Evolutionary conservation across 2,329 filamentous ascomycete species (phyloP).

Genomic region (Myriosclerotinia scirpicola): DNA sequence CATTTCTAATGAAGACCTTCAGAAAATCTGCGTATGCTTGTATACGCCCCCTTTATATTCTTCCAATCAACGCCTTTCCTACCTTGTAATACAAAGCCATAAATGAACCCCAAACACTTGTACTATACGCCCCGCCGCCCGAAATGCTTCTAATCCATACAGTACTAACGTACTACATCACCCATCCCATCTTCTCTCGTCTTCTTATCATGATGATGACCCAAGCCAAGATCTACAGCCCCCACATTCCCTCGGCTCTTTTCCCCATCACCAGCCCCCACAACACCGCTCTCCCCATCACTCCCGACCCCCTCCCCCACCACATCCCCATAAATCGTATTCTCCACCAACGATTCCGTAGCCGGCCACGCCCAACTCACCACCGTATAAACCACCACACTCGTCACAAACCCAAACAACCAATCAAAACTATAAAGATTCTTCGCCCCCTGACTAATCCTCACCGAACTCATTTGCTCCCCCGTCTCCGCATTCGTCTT

Average conservation of each 20-base stretch:
- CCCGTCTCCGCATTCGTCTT: constrained; percentile 5
- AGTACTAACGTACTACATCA: neutral
- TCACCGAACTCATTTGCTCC: constrained; percentile 22
- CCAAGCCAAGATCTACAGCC: constrained; percentile 24
- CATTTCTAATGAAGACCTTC: neutral
- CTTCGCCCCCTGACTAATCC: constrained; percentile 47
- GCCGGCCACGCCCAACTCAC: constrained; percentile 52
- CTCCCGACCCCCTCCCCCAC: constrained; percentile 19
- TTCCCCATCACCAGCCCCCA: neutral
- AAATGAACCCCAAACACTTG: neutral
- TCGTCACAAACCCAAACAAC: constrained; percentile 59
- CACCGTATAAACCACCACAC: constrained; percentile 55
- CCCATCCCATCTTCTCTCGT: neutral
- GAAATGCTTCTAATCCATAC: neutral
- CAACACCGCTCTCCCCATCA: neutral
- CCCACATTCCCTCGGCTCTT: constrained; percentile 30
- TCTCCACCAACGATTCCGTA: constrained; percentile 48
- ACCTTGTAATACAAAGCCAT: neutral
- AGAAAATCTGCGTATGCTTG: neutral
- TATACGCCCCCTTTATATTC: neutral
- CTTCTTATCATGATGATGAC: neutral
- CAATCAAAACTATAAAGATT: constrained; percentile 66
- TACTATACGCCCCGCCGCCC: neutral
- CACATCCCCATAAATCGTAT: constrained; percentile 44
- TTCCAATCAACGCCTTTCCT: neutral